These are phyloP conservation scores for Lithospermum erythrorhizon DNA, from an alignment of 257 asterid species.

Conservation along the genomic window DNA sequence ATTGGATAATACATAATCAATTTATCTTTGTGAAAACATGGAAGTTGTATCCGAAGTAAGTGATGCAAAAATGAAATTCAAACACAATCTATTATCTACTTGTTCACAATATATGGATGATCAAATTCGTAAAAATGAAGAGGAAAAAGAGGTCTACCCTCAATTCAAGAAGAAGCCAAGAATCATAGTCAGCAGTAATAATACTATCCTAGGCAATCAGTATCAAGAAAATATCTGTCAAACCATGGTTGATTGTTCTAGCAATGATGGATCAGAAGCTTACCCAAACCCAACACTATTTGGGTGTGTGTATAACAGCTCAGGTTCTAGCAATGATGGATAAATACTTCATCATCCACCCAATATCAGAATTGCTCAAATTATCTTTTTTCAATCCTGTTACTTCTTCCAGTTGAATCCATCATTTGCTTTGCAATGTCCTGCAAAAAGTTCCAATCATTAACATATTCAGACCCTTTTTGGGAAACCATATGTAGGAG, in stretches of 20 bases:
- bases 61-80: too few species aligned
- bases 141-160: not conserved
- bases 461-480: slow-evolving; percentile 54
- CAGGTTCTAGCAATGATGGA: slow-evolving; percentile 9
- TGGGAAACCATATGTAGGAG: slow-evolving; percentile 85
- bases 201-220: not conserved
- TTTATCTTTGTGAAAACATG: too few species aligned
- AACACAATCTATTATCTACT: too few species aligned
- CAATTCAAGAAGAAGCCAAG: slow-evolving; percentile 2
- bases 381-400: slow-evolving; percentile 61
- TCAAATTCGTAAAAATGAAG: not conserved
- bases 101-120: not conserved
- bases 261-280: too few species aligned
- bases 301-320: too few species aligned
- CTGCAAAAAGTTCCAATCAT: slow-evolving; percentile 49
- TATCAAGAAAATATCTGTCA: slow-evolving; percentile 6
- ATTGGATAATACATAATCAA: too few species aligned
- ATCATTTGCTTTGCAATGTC: slow-evolving; percentile 52
- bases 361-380: slow-evolving; percentile 42
- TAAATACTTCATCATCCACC: slow-evolving; percentile 21
- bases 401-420: slow-evolving; percentile 66
- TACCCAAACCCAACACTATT: too few species aligned
- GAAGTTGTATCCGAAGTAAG: too few species aligned
- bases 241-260: slow-evolving; percentile 41
- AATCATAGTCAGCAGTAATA: not conserved